A percentile compares a stretch with the other conserved stretches of the same genome.
Conservation (phyloP, 768 basidiomycete species). For the Pleurotus tuoliensis region DNA sequence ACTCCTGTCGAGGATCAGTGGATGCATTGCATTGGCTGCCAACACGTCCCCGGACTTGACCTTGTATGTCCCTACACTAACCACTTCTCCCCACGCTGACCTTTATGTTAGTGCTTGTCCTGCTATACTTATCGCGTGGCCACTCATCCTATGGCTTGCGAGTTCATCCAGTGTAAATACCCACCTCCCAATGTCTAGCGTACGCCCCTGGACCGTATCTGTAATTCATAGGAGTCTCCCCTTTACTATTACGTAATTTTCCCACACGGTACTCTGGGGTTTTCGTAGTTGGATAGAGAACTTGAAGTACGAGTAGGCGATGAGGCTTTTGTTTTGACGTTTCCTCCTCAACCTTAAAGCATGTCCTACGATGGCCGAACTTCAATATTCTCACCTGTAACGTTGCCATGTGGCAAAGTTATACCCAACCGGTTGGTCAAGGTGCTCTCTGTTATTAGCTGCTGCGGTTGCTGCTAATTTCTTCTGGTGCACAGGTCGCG, state of each 20-base stretch:
- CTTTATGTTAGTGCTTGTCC: neutral
- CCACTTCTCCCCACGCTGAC: neutral
- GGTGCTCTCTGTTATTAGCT: conserved; percentile 25
- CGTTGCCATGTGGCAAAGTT: conserved; percentile 37
- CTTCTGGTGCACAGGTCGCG: conserved; percentile 54
- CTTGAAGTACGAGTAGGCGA: too few species aligned
- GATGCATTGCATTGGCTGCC: conserved; percentile 5
- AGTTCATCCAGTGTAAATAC: neutral
- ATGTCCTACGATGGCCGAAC: too few species aligned
- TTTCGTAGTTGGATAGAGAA: too few species aligned
- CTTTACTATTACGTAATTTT: too few species aligned
- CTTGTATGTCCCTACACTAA: neutral
- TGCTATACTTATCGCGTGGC: neutral
- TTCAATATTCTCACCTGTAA: conserved; percentile 19
- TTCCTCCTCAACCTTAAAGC: neutral
- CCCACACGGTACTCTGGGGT: too few species aligned
- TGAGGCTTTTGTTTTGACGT: neutral
- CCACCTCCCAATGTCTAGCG: neutral
- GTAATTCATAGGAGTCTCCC: too few species aligned
- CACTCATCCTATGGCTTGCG: neutral
- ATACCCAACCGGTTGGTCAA: conserved; percentile 52
- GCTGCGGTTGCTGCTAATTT: neutral
- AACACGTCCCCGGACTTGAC: conserved; percentile 1
- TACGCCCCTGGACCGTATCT: too few species aligned
- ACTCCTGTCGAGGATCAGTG: neutral